A percentile compares a stretch with the other conserved stretches of the same genome.
Evolutionary conservation across 768 basidiomycete species (phyloP).

Genomic region (Boletus subcaerulescens): DNA sequence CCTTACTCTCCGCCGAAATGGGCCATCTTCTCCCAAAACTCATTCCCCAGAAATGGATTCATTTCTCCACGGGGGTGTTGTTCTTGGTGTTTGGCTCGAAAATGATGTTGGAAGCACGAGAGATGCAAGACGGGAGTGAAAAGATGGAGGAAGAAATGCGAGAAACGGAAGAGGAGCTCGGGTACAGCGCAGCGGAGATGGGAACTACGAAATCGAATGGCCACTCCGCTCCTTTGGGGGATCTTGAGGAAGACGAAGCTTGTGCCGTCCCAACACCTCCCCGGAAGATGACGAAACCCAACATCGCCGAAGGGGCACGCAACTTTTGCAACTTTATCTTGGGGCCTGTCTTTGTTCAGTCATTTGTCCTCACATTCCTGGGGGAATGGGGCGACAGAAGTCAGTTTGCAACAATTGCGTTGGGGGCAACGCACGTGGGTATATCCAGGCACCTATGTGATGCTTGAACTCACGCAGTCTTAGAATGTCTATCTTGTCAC

Average conservation of each 20-base stretch:
- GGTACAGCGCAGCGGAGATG: slow-evolving; percentile 63
- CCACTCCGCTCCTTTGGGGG: slow-evolving; percentile 61
- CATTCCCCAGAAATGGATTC: slow-evolving; percentile 68
- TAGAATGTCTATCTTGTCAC: slow-evolving; percentile 93
- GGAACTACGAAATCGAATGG: slow-evolving; percentile 32
- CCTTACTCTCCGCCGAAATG: slow-evolving; percentile 87
- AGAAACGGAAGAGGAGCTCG: slow-evolving; percentile 94
- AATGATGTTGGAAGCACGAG: slow-evolving; percentile 83
- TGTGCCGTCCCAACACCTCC: slow-evolving; percentile 9
- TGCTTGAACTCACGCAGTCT: slow-evolving; percentile 3
- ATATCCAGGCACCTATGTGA: background rate
- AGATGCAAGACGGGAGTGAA: slow-evolving; percentile 73
- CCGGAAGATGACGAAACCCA: slow-evolving; percentile 18
- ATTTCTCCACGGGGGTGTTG: slow-evolving; percentile 69
- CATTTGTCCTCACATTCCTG: slow-evolving; percentile 93
- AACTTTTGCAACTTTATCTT: slow-evolving; percentile 82
- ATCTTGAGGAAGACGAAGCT: slow-evolving; percentile 67
- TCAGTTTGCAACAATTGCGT: slow-evolving; percentile 94
- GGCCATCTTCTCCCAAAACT: slow-evolving; percentile 87
- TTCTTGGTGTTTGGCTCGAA: slow-evolving; percentile 89
- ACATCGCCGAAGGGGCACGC: slow-evolving; percentile 59
- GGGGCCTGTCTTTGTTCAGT: slow-evolving; percentile 93
- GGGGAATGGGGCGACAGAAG: slow-evolving; percentile 99
- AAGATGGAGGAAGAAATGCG: slow-evolving; percentile 93
- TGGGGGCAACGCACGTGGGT: slow-evolving; percentile 91